A percentile compares a stretch with the other conserved stretches of the same genome.
Evolutionary conservation across 176 grass and related monocot genomes (phyloP).

Genomic region (Alloteropsis semialata): DNA sequence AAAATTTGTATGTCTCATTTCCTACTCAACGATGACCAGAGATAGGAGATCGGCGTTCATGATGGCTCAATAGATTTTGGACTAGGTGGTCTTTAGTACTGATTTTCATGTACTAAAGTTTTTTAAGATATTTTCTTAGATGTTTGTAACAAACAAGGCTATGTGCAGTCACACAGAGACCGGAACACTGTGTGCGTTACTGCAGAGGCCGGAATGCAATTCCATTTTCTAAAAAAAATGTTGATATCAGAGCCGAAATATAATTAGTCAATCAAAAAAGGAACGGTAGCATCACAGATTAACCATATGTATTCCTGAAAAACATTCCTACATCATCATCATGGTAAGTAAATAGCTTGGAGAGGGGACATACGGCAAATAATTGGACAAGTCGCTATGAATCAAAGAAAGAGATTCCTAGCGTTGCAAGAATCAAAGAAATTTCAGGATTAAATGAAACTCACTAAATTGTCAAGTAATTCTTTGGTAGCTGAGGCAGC

Average conservation of each 20-base stretch:
- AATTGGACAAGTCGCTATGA: background rate
- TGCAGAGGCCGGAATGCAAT: too few species aligned
- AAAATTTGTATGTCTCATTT: too few species aligned
- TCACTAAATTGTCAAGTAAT: constrained; percentile 84
- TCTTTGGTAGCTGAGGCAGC: constrained; percentile 67
- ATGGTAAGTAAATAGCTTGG: background rate
- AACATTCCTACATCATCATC: background rate
- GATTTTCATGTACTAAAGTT: too few species aligned
- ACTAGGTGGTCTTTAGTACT: too few species aligned
- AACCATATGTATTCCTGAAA: background rate
- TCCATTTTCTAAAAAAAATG: too few species aligned
- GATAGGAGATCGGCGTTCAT: too few species aligned
- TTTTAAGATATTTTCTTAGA: background rate
- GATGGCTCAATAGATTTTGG: too few species aligned
- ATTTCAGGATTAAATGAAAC: constrained; percentile 17
- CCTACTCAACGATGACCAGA: too few species aligned
- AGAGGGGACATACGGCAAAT: background rate
- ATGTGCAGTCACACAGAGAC: too few species aligned
- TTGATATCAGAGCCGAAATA: background rate
- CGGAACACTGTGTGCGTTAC: background rate
- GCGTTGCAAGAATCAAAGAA: background rate
- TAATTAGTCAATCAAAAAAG: background rate
- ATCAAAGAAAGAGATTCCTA: constrained; percentile 4
- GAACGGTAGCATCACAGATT: background rate
- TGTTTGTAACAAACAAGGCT: background rate